Base-by-base conservation (phyloP, 805 yeast genomes). In the Suhomyces canberraensis region DNA sequence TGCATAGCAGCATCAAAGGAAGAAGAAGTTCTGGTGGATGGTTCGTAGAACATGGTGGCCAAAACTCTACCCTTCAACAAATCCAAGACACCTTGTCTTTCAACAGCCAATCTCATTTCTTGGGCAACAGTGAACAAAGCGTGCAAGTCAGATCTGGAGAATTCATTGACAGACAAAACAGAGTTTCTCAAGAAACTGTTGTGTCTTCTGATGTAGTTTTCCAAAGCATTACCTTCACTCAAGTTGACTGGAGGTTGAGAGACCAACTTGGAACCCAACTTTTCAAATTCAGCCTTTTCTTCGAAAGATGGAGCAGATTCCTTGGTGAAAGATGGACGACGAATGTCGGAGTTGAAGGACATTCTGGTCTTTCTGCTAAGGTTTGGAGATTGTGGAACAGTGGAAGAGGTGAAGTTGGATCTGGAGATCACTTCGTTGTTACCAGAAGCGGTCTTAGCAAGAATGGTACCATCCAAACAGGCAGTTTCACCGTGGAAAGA, bases 1-100 rank as follows among this genome's bases (percentile, higher is more conserved):
- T 93, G 98, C 98, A 93, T 93, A 42, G 99, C 99, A 52, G 96
- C 96, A 62, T 93, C 96, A 61, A 95, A 95, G 1, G 98, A 93
- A 16, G 97, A 81, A 14, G 95, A 79, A 22, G 99, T 93, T 69
- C 99, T 79, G 26, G 99, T 95, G 4, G 96, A 88, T 50, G 99
- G 98, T 71, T 93, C 99, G 64, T 89, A 93, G 73, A 93, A 93
- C 73, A 93, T 82, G 8, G 98, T 95, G 32, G 96, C 87, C 55
- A 93, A 73, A 38, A 93, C 80, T 54, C 95, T 81, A 42, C 98
- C 96, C 62, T 82, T 78, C 69, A 93, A 77, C 44, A 93, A 66
- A 62, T 91, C 96, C 58, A 93, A 71, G 37, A 88, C 95, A 54
- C 98, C 98, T 56, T 82, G 84, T 69, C 98, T 84, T 70, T 91